Conservation (phyloP, 2,329 filamentous ascomycete genomes). For the Colletotrichum paranaense region DNA sequence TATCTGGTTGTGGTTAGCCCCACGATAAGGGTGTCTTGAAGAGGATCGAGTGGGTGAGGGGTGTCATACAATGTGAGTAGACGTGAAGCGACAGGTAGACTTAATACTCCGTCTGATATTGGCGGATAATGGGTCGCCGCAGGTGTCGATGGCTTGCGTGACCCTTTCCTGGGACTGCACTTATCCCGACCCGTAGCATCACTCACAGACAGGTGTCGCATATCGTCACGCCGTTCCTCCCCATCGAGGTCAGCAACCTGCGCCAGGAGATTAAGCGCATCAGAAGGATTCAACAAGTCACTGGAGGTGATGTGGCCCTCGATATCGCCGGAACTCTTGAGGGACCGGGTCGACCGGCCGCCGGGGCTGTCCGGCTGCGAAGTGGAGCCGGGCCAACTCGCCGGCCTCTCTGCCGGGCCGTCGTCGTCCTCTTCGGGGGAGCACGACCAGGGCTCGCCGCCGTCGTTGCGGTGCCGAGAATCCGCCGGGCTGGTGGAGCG, state of each 20-base stretch:
- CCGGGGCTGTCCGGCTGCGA: conserved; percentile 36
- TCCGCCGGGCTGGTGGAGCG: neutral
- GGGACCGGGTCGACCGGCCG: conserved; percentile 22
- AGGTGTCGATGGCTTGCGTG: conserved; percentile 4
- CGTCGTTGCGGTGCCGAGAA: conserved; percentile 21
- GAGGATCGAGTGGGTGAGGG: conserved; percentile 40
- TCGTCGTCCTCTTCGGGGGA: conserved; percentile 32
- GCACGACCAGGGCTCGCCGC: conserved; percentile 32
- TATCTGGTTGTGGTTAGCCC: conserved; percentile 57
- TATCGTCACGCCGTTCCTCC: conserved; percentile 23
- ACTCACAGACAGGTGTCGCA: conserved; percentile 20
- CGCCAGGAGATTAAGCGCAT: conserved; percentile 53
- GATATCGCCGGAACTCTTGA: conserved; percentile 39
- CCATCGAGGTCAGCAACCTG: conserved; percentile 53
- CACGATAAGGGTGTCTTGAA: neutral
- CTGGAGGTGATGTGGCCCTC: conserved; percentile 54
- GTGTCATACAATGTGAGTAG: conserved; percentile 29
- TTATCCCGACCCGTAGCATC: conserved; percentile 31
- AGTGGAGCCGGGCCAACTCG: conserved; percentile 27
- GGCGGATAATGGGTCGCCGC: conserved; percentile 43
- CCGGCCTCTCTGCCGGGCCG: conserved; percentile 11
- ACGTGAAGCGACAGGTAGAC: conserved; percentile 37
- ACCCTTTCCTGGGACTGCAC: conserved; percentile 9
- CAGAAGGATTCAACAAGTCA: conserved; percentile 54
- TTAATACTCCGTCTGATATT: conserved; percentile 44